A percentile compares a stretch with the other conserved stretches of the same genome.
Evolutionary conservation across 192 early-diverging fungal genomes (phyloP).

Genomic region (Anaeromyces robustus): DNA sequence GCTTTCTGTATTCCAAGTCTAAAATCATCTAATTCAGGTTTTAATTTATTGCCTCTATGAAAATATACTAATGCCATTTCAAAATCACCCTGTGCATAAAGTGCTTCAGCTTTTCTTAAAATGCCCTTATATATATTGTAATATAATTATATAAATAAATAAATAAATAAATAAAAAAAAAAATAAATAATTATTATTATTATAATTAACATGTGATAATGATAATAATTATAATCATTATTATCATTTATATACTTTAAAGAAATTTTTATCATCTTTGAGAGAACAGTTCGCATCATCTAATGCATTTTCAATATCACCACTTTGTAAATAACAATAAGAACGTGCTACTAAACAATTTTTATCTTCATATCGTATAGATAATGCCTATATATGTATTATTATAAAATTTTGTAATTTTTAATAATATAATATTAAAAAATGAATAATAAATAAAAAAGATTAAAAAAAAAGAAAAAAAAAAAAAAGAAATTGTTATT

Average conservation of each 20-base stretch:
- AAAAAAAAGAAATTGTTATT: too few relatives aligned
- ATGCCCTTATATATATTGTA: conserved; percentile 24
- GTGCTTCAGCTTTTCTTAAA: conserved; percentile 41
- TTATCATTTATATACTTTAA: background rate
- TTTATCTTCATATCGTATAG: conserved; percentile 35
- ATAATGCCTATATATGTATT: conserved; percentile 26
- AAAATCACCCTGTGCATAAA: conserved; percentile 44
- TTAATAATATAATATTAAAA: too few relatives aligned
- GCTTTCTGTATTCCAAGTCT: conserved; percentile 44
- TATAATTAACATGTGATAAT: background rate
- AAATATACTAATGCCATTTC: conserved; percentile 41
- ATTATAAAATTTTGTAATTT: too few relatives aligned
- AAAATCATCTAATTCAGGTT: conserved; percentile 42
- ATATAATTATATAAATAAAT: too few relatives aligned
- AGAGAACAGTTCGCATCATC: conserved; percentile 29
- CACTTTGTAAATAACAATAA: conserved; percentile 34
- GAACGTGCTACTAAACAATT: conserved; percentile 36
- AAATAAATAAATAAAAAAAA: too few relatives aligned
- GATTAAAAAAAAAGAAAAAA: too few relatives aligned
- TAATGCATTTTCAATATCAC: conserved; percentile 23
- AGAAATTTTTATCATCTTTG: conserved; percentile 24
- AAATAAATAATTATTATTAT: background rate
- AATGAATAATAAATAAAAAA: too few relatives aligned
- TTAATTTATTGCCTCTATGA: conserved; percentile 31
- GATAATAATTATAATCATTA: background rate